These are phyloP conservation scores for Curvularia sp. DNA, from an alignment of 2,329 filamentous ascomycete genomes.

Conservation along the genomic window DNA sequence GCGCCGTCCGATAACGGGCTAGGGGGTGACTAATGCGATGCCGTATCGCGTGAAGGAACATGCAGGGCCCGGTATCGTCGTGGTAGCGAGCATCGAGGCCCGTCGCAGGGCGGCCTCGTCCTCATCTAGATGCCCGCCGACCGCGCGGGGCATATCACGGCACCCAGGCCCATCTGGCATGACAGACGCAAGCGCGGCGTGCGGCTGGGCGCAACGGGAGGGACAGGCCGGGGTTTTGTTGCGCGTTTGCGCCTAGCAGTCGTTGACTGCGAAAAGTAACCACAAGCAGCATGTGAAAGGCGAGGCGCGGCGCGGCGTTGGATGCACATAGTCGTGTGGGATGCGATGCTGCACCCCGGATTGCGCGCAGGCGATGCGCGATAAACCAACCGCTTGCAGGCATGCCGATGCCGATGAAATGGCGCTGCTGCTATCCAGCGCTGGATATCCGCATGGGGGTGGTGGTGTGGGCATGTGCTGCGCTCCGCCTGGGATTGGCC, in stretches of 20 bases:
- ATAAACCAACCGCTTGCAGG: slow-evolving; percentile 18
- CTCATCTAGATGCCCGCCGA: neutral
- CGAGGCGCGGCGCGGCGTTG: slow-evolving; percentile 4
- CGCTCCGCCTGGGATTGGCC: slow-evolving; percentile 12
- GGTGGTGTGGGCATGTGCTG: slow-evolving; percentile 16
- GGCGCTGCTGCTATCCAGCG: neutral
- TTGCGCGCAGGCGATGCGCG: slow-evolving; percentile 13
- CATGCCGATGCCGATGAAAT: slow-evolving; percentile 12
- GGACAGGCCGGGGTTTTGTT: neutral
- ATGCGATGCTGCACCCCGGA: slow-evolving; percentile 32
- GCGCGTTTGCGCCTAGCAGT: neutral
- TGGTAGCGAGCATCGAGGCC: slow-evolving; percentile 9
- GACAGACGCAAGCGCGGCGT: neutral
- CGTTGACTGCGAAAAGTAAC: neutral
- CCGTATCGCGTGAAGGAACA: slow-evolving; percentile 4
- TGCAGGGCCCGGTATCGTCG: slow-evolving; percentile 15
- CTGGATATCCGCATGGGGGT: neutral
- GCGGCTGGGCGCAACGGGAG: neutral
- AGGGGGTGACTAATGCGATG: slow-evolving; percentile 15
- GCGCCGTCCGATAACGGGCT: slow-evolving; percentile 12
- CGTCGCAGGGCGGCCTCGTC: neutral
- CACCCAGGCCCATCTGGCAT: neutral
- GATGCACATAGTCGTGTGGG: neutral
- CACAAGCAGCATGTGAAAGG: slow-evolving; percentile 13
- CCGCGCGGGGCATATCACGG: slow-evolving; percentile 1